These are phyloP conservation scores for Linderniella brevidens DNA, from an alignment of 257 asterid genomes.

Conservation along the genomic window DNA sequence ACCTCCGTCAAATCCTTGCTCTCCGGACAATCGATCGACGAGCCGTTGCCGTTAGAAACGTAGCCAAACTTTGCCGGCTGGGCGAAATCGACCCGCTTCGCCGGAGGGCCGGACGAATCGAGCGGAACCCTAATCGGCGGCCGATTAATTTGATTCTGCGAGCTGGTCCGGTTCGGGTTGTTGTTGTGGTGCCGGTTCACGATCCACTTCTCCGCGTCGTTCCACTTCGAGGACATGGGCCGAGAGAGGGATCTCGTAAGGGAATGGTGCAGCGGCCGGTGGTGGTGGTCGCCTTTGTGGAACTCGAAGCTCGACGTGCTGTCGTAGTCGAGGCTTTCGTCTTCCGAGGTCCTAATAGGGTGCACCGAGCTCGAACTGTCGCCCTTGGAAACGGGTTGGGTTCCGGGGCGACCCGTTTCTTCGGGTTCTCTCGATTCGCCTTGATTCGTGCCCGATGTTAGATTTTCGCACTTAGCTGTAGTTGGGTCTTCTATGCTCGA, in stretches of 20 bases:
- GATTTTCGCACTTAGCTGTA: background rate
- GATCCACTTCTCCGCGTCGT: slow-evolving; percentile 98
- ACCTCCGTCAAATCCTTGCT: slow-evolving; percentile 49
- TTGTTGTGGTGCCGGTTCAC: slow-evolving; percentile 59
- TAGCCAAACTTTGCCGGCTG: slow-evolving; percentile 15
- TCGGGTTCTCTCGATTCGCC: slow-evolving; percentile 9
- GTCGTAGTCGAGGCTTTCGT: slow-evolving; percentile 85
- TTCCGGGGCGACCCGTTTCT: slow-evolving; percentile 13
- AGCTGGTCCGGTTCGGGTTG: slow-evolving; percentile 22
- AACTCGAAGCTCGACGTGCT: slow-evolving; percentile 97
- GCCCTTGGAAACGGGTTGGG: slow-evolving; percentile 22
- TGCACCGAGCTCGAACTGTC: slow-evolving; percentile 64
- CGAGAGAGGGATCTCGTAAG: slow-evolving; percentile 41
- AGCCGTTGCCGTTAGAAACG: background rate
- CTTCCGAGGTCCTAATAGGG: slow-evolving; percentile 46
- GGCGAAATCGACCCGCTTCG: slow-evolving; percentile 64
- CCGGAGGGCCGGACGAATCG: slow-evolving; percentile 1
- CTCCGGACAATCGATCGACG: too few species aligned
- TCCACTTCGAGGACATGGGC: slow-evolving; percentile 90
- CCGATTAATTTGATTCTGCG: slow-evolving; percentile 34
- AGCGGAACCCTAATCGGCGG: slow-evolving; percentile 5
- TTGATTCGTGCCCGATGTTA: slow-evolving; percentile 10
- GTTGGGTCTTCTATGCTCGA: background rate
- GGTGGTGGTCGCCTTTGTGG: slow-evolving; percentile 50
- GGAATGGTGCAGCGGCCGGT: slow-evolving; percentile 39